phyloP scores from a whole-genome alignment of 768 basidiomycete genomes.

The Sistotremastrum niveocremeum region DNA sequence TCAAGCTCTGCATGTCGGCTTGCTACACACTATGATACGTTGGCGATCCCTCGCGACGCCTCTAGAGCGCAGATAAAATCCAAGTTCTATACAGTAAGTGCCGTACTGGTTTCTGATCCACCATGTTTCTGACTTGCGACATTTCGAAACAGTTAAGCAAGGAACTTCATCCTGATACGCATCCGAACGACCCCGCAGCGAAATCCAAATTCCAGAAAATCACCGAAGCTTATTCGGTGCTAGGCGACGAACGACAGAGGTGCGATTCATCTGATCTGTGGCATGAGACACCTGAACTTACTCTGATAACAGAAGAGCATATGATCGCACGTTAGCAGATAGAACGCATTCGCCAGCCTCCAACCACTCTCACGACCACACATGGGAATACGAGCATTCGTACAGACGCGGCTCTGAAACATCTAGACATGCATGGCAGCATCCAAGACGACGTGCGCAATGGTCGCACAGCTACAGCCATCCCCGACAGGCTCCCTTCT shows the following conservation, averaged over 20 bases:
- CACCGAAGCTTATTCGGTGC: conserved; percentile 33
- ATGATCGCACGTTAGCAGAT: no score
- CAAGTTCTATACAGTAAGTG: conserved; percentile 24
- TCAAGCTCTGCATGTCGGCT: no score
- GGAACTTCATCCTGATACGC: conserved; percentile 30
- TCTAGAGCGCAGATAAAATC: conserved; percentile 24
- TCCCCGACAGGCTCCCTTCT: no score
- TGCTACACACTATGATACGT: conserved; percentile 20
- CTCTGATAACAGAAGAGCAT: no score
- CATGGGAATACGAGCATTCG: no score
- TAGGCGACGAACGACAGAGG: conserved; percentile 34
- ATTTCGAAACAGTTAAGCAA: conserved; percentile 30
- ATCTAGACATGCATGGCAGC: no score
- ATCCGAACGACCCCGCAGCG: conserved; percentile 22
- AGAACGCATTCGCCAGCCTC: no score
- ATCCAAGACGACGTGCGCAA: no score
- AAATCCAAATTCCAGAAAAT: conserved; percentile 29
- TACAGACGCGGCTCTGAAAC: no score
- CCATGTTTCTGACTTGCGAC: neutral
- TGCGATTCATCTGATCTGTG: conserved; percentile 7
- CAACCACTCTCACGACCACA: no score
- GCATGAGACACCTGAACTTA: no score
- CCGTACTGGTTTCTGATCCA: neutral
- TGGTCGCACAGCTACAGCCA: no score
- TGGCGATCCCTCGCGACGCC: conserved; percentile 21